A percentile compares a stretch with the other conserved stretches of the same genome.
Conservation (phyloP, 768 basidiomycete species). For the Lentinula boryana region DNA sequence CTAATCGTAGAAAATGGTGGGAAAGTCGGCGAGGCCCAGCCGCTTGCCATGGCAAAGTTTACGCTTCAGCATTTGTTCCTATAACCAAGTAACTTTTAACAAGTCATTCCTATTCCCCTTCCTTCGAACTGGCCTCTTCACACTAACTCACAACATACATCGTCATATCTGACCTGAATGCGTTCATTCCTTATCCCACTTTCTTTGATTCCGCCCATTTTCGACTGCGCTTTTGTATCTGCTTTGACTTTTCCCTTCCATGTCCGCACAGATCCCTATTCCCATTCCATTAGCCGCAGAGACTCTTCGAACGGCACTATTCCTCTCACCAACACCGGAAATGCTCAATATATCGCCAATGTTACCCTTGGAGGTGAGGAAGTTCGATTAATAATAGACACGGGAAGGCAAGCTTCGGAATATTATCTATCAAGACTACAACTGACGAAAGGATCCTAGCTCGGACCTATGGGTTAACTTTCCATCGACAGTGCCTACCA, state of each 20-base stretch:
- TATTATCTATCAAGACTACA: neutral
- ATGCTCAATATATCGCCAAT: conserved; percentile 69
- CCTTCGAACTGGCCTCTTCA: neutral
- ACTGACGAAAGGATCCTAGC: conserved; percentile 26
- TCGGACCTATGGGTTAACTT: conserved; percentile 74
- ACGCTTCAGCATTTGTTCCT: no score
- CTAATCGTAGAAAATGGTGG: neutral
- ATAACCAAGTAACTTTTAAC: neutral
- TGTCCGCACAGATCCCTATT: conserved; percentile 21
- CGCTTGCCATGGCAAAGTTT: neutral
- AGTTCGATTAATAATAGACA: conserved; percentile 64
- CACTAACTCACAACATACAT: neutral
- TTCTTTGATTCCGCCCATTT: conserved; percentile 32
- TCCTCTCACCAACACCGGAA: conserved; percentile 57
- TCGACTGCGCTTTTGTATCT: conserved; percentile 26
- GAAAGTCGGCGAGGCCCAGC: no score
- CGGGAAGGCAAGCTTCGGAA: conserved; percentile 52
- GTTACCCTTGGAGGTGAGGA: conserved; percentile 57
- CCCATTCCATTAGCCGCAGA: conserved; percentile 17
- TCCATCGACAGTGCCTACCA: conserved; percentile 9
- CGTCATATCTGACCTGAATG: conserved; percentile 17
- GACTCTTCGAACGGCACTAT: conserved; percentile 28
- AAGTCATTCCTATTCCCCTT: neutral
- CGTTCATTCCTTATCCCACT: conserved; percentile 34
- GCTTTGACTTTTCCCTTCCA: conserved; percentile 34